phyloP scores from a whole-genome alignment of 192 early-diverging fungal genomes.

The Globomyces pollinis-pini region DNA sequence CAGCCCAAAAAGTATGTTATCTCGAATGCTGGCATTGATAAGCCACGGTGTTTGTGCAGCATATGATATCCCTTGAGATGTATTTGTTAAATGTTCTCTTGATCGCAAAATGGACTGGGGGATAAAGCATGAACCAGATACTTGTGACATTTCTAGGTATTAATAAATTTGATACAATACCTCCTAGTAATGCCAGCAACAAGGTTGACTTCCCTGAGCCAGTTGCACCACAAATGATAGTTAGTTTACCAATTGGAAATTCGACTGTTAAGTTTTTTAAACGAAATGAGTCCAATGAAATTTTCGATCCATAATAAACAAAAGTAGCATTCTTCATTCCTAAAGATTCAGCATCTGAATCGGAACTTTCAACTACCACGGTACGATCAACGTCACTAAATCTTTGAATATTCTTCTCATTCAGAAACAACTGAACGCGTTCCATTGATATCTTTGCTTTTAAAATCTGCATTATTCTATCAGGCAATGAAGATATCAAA shows the following conservation, averaged over 20 bases:
- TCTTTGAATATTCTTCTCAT: constrained; percentile 16
- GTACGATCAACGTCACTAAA: no score
- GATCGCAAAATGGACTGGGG: neutral
- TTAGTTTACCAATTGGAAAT: constrained; percentile 20
- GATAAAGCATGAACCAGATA: neutral
- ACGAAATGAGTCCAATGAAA: constrained; percentile 25
- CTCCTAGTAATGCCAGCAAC: constrained; percentile 29
- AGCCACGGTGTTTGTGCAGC: constrained; percentile 67
- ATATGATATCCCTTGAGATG: constrained; percentile 56
- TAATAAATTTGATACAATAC: constrained; percentile 17
- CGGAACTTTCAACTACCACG: neutral
- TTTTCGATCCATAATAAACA: neutral
- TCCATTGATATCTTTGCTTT: constrained; percentile 42
- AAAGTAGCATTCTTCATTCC: constrained; percentile 1
- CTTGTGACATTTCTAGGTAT: neutral
- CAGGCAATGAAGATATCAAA: constrained; percentile 10
- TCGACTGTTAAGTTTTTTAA: constrained; percentile 48
- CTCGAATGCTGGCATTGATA: constrained; percentile 48
- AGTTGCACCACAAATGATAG: constrained; percentile 25
- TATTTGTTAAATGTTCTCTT: neutral
- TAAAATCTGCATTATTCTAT: constrained; percentile 26
- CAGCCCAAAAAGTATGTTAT: constrained; percentile 78
- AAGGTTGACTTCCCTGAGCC: constrained; percentile 28
- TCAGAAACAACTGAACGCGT: constrained; percentile 31
- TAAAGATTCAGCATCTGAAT: neutral